A percentile compares a stretch with the other conserved stretches of the same genome.
phyloP scores from a whole-genome alignment of 495 filamentous ascomycete genomes.

The Tuber umbilicatum region DNA sequence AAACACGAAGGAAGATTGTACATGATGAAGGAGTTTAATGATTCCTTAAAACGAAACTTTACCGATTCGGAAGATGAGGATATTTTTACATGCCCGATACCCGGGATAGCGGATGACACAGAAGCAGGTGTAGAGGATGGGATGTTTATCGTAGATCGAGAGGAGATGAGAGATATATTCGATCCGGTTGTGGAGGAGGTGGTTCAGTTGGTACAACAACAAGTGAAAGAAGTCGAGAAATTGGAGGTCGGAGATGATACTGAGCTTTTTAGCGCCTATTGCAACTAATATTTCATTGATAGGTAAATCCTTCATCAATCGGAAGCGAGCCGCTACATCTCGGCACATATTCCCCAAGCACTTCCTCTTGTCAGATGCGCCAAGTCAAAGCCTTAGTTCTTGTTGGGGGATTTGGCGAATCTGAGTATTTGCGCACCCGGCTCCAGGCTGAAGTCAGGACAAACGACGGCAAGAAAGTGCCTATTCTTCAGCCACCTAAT shows the following conservation, averaged over 20 bases:
- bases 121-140: slow-evolving; percentile 56
- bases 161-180: slow-evolving; percentile 58
- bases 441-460: slow-evolving; percentile 60
- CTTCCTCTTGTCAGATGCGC: background rate
- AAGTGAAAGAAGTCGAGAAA: slow-evolving; percentile 51
- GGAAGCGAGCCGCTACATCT: background rate
- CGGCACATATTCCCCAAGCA: background rate
- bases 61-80: slow-evolving; percentile 65
- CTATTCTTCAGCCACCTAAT: slow-evolving; percentile 18
- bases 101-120: slow-evolving; percentile 62
- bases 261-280: background rate
- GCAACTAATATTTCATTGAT: background rate
- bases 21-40: slow-evolving; percentile 58
- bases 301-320: background rate
- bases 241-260: background rate
- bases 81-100: slow-evolving; percentile 61
- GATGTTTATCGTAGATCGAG: slow-evolving; percentile 55
- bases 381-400: slow-evolving; percentile 50
- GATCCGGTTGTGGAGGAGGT: slow-evolving; percentile 61
- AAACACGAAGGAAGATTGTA: slow-evolving; percentile 59
- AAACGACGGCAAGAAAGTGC: background rate
- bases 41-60: slow-evolving; percentile 63
- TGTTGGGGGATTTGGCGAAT: slow-evolving; percentile 65
- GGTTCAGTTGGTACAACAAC: slow-evolving; percentile 54
- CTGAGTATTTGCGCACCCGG: slow-evolving; percentile 57